A percentile compares a stretch with the other conserved stretches of the same genome.
These are phyloP conservation scores for Neoarthrinium moseri DNA, from an alignment of 2,329 filamentous ascomycete species.

Conservation along the genomic window DNA sequence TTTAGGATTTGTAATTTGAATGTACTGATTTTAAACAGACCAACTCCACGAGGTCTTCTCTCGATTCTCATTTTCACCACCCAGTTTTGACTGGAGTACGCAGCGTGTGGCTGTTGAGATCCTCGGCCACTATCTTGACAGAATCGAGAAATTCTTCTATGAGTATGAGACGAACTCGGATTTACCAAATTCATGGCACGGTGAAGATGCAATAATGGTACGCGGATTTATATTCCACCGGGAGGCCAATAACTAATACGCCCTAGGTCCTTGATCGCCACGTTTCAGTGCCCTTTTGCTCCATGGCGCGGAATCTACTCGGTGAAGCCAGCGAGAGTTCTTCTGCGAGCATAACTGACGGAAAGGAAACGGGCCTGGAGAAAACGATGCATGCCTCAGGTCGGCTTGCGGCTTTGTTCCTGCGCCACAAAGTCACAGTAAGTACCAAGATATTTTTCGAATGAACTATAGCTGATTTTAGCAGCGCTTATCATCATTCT, in stretches of 20 bases:
- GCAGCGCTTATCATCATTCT: conserved; percentile 42
- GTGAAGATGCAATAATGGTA: conserved; percentile 48
- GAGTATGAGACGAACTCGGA: conserved; percentile 35
- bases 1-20: neutral
- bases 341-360: conserved; percentile 19
- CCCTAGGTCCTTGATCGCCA: conserved; percentile 46
- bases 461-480: conserved; percentile 18
- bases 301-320: conserved; percentile 41
- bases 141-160: conserved; percentile 39
- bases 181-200: conserved; percentile 28
- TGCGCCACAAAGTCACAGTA: conserved; percentile 41
- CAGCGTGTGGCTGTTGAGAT: conserved; percentile 44
- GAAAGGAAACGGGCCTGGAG: conserved; percentile 37
- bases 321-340: conserved; percentile 21
- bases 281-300: conserved; percentile 45
- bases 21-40: conserved; percentile 22
- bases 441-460: conserved; percentile 15
- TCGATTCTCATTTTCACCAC: conserved; percentile 40
- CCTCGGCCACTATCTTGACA: conserved; percentile 44
- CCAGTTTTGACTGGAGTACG: conserved; percentile 47
- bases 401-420: conserved; percentile 43
- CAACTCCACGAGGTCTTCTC: conserved; percentile 53
- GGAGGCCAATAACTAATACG: neutral
- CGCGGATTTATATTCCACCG: conserved; percentile 9
- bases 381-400: conserved; percentile 44